Evolutionary conservation across 2,329 filamentous ascomycete species (phyloP), one percentile per base, ranked within the genome.

Genomic region (Xylariales sp.): DNA sequence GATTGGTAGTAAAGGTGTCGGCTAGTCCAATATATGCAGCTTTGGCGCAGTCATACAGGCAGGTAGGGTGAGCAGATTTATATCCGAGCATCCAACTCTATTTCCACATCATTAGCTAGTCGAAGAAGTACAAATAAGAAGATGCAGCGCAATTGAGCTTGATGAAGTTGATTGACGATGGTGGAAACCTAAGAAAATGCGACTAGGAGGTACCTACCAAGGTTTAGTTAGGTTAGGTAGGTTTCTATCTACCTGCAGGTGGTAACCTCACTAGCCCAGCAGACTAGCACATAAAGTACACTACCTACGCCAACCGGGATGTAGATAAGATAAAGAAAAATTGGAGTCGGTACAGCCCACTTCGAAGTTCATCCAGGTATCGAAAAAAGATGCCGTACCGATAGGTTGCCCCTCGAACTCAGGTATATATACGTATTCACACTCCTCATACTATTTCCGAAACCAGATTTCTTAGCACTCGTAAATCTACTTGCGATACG

Each of bases 261-360:
- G 23, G 23, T 23, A 23, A 23, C 23, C 23, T 23, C 23, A 23
- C 23, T 23, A 23, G 23, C 23, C 23, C 23, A 23, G 23, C 2
- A 23, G 23, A 23, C 23, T 23, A 8, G 36, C 3, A 39, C 36
- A 39, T 39, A 23, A 23, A 23, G 36, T 39, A 39, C 36, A 2
- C 28, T 14, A 39, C 39, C 10, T 4, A 12, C 39, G 14, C 14
- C 32, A 43, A 23, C 53, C 23, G 39, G 64, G 56, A 18, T 67
- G 14, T n/a, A 23, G 69, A 71, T 71, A 69, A 71, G 69, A 71
- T 71, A 71, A 67, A 23, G 9, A 41, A 48, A 55, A n/a, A 50
- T 48, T 66, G 62, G 65, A 5, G 28, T 53, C 5, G 1, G 12
- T 16, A 18, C 39, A 63, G 54, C 57, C 64, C 65, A 65, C 62